A percentile compares a stretch with the other conserved stretches of the same genome.
phyloP scores from a whole-genome alignment of 192 early-diverging fungal species.

The Coemansia sp. region DNA sequence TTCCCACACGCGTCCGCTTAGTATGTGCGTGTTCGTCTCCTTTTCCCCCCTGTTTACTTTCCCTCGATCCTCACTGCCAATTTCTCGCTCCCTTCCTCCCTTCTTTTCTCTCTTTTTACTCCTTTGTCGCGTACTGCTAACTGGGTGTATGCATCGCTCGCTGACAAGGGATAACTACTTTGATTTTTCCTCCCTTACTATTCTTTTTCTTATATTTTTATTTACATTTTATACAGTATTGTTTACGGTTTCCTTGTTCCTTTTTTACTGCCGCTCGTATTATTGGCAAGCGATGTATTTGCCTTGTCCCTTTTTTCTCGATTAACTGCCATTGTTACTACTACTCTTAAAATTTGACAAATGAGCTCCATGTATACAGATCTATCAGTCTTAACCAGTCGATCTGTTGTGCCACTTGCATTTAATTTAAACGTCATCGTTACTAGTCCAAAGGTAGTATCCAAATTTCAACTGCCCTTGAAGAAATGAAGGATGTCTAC shows the following conservation, averaged over 20 bases:
- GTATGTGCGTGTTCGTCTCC: neutral
- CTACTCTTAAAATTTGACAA: neutral
- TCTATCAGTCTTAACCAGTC: neutral
- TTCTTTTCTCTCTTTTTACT: neutral
- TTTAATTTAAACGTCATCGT: neutral
- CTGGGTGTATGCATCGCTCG: slow-evolving; percentile 4
- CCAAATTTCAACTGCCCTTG: neutral
- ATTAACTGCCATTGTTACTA: neutral
- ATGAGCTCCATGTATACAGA: no score
- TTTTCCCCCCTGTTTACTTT: neutral
- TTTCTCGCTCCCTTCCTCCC: neutral
- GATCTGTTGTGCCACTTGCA: neutral
- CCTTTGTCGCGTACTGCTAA: slow-evolving; percentile 7
- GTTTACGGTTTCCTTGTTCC: slow-evolving; percentile 1
- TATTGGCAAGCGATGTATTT: neutral
- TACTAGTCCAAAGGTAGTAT: neutral
- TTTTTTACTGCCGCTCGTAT: slow-evolving; percentile 4
- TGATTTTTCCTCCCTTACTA: neutral
- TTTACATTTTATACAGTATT: neutral
- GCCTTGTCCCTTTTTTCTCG: slow-evolving; percentile 1
- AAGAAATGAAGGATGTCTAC: neutral
- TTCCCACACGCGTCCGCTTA: neutral
- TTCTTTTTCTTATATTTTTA: neutral
- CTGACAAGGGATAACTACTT: neutral
- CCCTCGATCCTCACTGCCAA: neutral